Evolutionary conservation across 2,329 filamentous ascomycete genomes (phyloP).

Genomic region (Diaporthe velutina): DNA sequence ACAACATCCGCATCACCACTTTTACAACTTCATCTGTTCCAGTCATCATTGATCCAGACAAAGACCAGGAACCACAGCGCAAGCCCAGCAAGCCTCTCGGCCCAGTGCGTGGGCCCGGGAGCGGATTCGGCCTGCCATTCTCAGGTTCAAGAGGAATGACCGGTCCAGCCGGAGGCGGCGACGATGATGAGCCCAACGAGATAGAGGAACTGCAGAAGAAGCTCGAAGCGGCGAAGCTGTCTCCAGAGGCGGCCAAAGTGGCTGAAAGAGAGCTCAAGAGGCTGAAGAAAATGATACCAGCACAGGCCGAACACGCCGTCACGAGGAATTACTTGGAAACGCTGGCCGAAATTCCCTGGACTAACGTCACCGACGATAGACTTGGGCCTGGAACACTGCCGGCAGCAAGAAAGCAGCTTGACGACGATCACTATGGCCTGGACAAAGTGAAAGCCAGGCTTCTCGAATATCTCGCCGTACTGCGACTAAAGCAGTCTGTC

Average conservation of each 20-base stretch:
- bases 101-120: conserved; percentile 42
- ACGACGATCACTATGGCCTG: conserved; percentile 95
- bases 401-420: conserved; percentile 87
- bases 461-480: conserved; percentile 95
- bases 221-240: conserved; percentile 83
- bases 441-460: conserved; percentile 98
- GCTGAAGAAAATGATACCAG: conserved; percentile 94
- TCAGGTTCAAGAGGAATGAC: conserved; percentile 45
- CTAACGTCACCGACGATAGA: conserved; percentile 84
- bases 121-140: conserved; percentile 45
- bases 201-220: conserved; percentile 92
- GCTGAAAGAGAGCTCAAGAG: conserved; percentile 90
- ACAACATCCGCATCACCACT: conserved; percentile 86
- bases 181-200: conserved; percentile 89
- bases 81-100: conserved; percentile 47
- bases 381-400: conserved; percentile 84
- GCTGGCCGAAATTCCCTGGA: conserved; percentile 93
- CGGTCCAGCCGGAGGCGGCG: conserved; percentile 63
- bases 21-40: conserved; percentile 77
- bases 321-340: conserved; percentile 95
- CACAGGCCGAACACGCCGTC: conserved; percentile 96
- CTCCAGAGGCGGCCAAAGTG: conserved; percentile 88
- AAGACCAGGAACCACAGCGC: conserved; percentile 62
- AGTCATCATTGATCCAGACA: conserved; percentile 67
- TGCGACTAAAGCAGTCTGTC: conserved; percentile 92